Conservation (phyloP, 345 rosid genomes). For the Cardamine resedifolia region DNA sequence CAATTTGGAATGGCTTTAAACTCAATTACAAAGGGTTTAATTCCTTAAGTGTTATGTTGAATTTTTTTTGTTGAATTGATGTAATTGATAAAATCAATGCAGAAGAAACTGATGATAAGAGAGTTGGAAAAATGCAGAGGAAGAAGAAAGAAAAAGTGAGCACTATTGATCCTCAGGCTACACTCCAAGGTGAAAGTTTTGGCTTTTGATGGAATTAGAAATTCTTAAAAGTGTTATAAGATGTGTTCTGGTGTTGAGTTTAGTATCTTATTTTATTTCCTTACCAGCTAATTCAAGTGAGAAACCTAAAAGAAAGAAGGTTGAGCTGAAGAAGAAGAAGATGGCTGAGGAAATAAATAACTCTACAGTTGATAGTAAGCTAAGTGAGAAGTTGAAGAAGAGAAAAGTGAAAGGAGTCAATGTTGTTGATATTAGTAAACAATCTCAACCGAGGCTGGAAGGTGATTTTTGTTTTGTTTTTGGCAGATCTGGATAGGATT, state of each 20-base stretch:
- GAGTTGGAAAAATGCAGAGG: slow-evolving; percentile 20
- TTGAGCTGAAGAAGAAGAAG: slow-evolving; percentile 17
- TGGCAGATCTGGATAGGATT: neutral
- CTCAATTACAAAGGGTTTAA: slow-evolving; percentile 1
- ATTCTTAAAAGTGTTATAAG: neutral
- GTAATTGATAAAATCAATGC: neutral
- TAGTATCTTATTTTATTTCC: neutral
- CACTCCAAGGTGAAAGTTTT: slow-evolving; percentile 17
- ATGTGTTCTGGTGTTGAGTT: slow-evolving; percentile 7
- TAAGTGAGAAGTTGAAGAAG: slow-evolving; percentile 19
- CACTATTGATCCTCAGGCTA: slow-evolving; percentile 11
- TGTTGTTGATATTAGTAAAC: neutral
- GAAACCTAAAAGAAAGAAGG: slow-evolving; percentile 18
- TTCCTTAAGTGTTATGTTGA: too few relatives aligned
- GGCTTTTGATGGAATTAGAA: neutral
- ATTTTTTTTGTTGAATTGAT: neutral
- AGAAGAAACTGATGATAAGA: slow-evolving; percentile 1
- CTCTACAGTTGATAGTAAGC: slow-evolving; percentile 10
- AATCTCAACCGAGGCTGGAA: neutral
- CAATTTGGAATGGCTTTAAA: neutral
- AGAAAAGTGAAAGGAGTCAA: slow-evolving; percentile 9
- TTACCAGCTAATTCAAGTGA: slow-evolving; percentile 28
- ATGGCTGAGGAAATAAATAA: neutral
- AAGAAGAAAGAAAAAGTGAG: slow-evolving; percentile 27
- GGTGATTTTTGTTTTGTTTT: neutral